A percentile compares a stretch with the other conserved stretches of the same genome.
Conservation (phyloP, 2,329 filamentous ascomycete species). For the Alternaria alternata region DNA sequence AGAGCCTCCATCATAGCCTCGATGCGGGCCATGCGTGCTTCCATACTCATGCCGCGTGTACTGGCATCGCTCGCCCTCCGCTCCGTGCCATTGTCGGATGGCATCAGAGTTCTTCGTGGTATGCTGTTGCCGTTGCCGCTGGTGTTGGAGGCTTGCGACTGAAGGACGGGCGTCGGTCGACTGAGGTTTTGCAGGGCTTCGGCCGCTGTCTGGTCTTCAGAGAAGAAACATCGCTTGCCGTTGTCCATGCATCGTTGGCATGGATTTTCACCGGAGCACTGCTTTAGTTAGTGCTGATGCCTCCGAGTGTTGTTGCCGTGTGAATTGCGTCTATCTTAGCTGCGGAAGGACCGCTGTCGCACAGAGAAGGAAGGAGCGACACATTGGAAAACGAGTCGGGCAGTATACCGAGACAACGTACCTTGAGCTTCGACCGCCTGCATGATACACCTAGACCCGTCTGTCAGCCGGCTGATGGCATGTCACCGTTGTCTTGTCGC, state of each 20-base stretch:
- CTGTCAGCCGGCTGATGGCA: slow-evolving; percentile 20
- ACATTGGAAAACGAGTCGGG: neutral
- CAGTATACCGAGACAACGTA: slow-evolving; percentile 13
- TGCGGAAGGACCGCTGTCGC: slow-evolving; percentile 3
- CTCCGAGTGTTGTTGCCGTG: neutral
- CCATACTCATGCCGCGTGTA: slow-evolving; percentile 38
- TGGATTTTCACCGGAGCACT: slow-evolving; percentile 49
- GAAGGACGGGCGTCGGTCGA: slow-evolving; percentile 38
- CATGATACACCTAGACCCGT: slow-evolving; percentile 42
- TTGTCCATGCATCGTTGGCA: slow-evolving; percentile 48
- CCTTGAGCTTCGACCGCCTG: slow-evolving; percentile 48
- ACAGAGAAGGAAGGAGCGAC: neutral
- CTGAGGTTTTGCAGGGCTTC: slow-evolving; percentile 49
- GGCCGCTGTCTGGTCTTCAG: slow-evolving; percentile 49
- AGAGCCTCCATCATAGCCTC: slow-evolving; percentile 48
- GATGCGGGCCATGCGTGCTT: slow-evolving; percentile 46
- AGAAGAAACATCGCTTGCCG: slow-evolving; percentile 48
- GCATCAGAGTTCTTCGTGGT: slow-evolving; percentile 29
- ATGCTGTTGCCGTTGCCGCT: slow-evolving; percentile 21
- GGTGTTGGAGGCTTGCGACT: slow-evolving; percentile 16
- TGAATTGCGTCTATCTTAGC: neutral
- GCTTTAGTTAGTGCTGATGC: slow-evolving; percentile 3
- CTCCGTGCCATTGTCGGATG: slow-evolving; percentile 30
- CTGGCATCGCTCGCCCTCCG: slow-evolving; percentile 41
- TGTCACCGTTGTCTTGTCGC: neutral